Evolutionary conservation across 1,284 basidiomycete genomes (phyloP), one percentile per base, ranked within the genome.

Genomic region (Trametes pubescens): DNA sequence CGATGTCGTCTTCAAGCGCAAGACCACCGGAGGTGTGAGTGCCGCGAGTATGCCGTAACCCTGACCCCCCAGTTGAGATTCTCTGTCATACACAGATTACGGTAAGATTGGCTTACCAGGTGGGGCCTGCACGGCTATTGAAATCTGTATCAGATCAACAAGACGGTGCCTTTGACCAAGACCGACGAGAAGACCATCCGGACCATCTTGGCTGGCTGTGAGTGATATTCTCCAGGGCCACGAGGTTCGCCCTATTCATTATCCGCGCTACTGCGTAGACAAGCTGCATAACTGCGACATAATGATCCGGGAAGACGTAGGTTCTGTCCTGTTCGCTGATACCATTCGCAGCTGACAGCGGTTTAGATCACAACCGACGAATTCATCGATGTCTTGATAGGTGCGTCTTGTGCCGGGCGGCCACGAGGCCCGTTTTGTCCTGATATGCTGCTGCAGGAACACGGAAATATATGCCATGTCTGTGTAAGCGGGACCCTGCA

Each of bases 331-430:
- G 26, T 11, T 47, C 43, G 37, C 62, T 37, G 47, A 59, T 48
- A 46, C 48, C 29, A 48, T 48, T 58, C 54, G 48, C 51, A 56
- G 47, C 65, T 59, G 48, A 57, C 65, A 57, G 10, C 61, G 24
- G 51, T 22, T 47, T 68, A 96, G 94, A 95, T 98, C 69, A 94
- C 94, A 4, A 95, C 93, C 2, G 96, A 99, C 77, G 95, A 99
- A 75, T 98, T 99, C 74, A 98, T 99, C 72, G 97, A 99, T 74
- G 95, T 98, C 11, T 84, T 99, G 21, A 93, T 99, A 60, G 95
- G 94, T 85, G 77, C 63, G 35, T 47, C 49, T 43, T 34, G 48
- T 48, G 43, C 37, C 32, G 44, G 26, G 9, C 34, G n/a, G 58
- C 13, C 48, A 46, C 52, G 61, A 53, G 22, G 51, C 13, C 49